Evolutionary conservation across 495 filamentous ascomycete genomes (phyloP).

Genomic region (Neohortaea acidophila): DNA sequence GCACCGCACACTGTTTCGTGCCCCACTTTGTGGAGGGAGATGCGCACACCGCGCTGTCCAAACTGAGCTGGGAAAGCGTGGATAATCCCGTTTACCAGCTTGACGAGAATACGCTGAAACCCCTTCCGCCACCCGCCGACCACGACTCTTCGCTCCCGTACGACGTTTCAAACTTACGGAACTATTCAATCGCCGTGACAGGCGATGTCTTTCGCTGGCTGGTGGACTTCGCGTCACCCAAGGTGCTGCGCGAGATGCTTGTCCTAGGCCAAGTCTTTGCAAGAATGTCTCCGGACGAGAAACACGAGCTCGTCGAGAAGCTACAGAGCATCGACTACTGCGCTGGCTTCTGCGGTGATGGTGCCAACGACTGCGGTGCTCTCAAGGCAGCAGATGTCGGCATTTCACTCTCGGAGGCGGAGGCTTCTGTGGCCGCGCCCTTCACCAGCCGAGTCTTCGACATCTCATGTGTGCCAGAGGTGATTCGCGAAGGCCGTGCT

Average conservation of each 20-base stretch:
- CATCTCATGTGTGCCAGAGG: conserved; percentile 86
- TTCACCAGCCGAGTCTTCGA: conserved; percentile 95
- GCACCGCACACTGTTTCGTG: conserved; percentile 73
- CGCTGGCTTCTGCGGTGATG: conserved; percentile 92
- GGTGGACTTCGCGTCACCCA: conserved; percentile 69
- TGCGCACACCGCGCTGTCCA: conserved; percentile 49
- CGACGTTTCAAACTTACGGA: conserved; percentile 57
- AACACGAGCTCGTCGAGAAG: conserved; percentile 95
- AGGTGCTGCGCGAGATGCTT: conserved; percentile 65
- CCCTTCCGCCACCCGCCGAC: conserved; percentile 49
- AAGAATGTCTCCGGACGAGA: conserved; percentile 97
- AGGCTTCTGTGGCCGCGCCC: conserved; percentile 92
- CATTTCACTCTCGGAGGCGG: conserved; percentile 95
- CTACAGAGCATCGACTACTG: conserved; percentile 94
- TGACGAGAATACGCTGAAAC: conserved; percentile 66
- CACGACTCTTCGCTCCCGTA: conserved; percentile 73
- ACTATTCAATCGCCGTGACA: conserved; percentile 76
- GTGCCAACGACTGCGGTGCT: conserved; percentile 95
- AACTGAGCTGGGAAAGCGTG: conserved; percentile 78
- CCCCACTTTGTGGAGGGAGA: conserved; percentile 70
- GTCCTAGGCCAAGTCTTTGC: conserved; percentile 88
- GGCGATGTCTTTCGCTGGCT: conserved; percentile 97
- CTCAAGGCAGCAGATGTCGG: conserved; percentile 96
- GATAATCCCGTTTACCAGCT: conserved; percentile 64
- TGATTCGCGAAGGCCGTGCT: conserved; percentile 86